Base-by-base conservation (phyloP, 352 stramenopile genomes). In the Globisporangium barbulae region DNA sequence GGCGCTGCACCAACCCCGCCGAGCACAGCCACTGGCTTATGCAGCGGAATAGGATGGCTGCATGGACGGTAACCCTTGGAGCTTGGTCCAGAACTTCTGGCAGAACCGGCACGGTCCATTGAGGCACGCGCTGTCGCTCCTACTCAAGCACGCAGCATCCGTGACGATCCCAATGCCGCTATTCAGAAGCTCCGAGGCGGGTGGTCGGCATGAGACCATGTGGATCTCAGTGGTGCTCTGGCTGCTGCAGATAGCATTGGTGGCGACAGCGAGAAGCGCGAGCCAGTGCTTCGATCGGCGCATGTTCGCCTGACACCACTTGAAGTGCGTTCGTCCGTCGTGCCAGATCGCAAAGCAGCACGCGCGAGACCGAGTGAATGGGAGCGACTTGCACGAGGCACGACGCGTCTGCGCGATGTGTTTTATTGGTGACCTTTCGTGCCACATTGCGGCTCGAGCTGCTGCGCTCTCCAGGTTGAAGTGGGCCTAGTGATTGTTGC, bases 71-170 rank as follows among this genome's bases (percentile, higher is more conserved):
- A 45, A 2, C 19, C 21, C 28, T 56, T 35, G 4, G 44, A 63
- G 44, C 15, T 55, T 33, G 30, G 44, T 63, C 17, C 10, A 44
- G 33, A 39, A 56, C 17, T 55, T 21, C 57, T 56, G 57, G 44
- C 57, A 63, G 1, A 63, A 25, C 0, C 57, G 57, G 15, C 57
- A 63, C 2, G 30, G 28, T 6, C 17, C 47, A 33, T 55, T 35
- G 28, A 63, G 44, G 44, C 57, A 63, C 2, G 30, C 8, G 15
- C 22, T 47, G 19, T 31, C 5, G 19, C n/a, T 5, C n/a, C 21
- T 37, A 12, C 30, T 55, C 0, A 25, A 2, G 5, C 41, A 63
- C n/a, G 57, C 21, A 5, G 10, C 17, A 13, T 53, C 44, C 4
- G 25, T 19, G 21, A 45, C 17, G 44, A 63, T 63, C n/a, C 47